phyloP scores from a whole-genome alignment of 2,329 filamentous ascomycete genomes.

The Fusarium ramigenum region DNA sequence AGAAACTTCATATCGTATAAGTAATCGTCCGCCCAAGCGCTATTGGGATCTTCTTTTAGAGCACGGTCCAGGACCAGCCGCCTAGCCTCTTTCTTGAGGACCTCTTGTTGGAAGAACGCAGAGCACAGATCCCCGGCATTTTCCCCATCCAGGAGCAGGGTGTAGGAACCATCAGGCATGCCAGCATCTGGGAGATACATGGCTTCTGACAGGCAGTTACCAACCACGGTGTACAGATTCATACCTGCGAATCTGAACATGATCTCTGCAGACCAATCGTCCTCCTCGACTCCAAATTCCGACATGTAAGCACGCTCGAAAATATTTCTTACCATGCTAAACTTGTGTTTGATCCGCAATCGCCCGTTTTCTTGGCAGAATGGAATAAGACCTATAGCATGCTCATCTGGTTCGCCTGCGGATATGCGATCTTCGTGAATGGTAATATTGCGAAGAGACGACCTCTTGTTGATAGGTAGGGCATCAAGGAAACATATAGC shows the following conservation, averaged over 20 bases:
- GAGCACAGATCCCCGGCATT: neutral
- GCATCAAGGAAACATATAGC: neutral
- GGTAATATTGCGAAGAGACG: neutral
- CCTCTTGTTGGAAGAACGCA: neutral
- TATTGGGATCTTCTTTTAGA: neutral
- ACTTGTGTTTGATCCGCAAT: neutral
- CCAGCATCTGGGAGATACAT: neutral
- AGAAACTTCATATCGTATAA: fast-evolving
- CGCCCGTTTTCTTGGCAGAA: neutral
- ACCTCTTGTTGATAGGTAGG: neutral
- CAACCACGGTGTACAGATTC: neutral
- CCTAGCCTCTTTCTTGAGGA: fast-evolving
- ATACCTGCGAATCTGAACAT: neutral
- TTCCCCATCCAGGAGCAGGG: neutral
- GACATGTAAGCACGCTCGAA: neutral
- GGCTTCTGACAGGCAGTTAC: neutral
- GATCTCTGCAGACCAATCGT: fast-evolving
- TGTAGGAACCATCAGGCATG: neutral
- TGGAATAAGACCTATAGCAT: neutral
- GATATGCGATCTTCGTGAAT: neutral
- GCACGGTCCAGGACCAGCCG: neutral
- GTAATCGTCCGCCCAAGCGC: neutral
- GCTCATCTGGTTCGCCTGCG: neutral
- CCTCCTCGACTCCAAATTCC: neutral
- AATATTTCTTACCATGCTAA: neutral